Base-by-base conservation (phyloP, 169 alveolate genomes). In the Perkinsus olseni region DNA sequence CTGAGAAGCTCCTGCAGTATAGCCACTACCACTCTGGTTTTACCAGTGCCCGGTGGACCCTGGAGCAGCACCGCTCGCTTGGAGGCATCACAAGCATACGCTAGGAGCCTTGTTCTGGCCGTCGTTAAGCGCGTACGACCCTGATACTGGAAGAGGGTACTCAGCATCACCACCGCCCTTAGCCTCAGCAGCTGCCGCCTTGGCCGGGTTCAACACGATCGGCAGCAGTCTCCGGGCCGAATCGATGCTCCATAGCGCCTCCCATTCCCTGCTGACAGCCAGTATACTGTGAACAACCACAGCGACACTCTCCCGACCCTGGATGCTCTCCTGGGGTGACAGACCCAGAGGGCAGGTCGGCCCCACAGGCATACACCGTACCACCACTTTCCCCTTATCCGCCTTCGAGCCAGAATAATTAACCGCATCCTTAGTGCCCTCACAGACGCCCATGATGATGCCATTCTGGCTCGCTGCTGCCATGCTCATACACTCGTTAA, bases 1-100 rank as follows among this genome's bases (percentile, higher is more conserved):
- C 34, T 62, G 28, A 62, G 82, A 4, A 62, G 34, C 37, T 62
- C 82, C 38, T 91, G 50, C 38, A 91, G 74, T 6, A 91, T 91
- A 38, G 39, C 92, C 51, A 40, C 92, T 10, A 40, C 92, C 92
- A 39, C 92, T 11, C 45, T 45, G n/a, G 95, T 94, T 45, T 94
- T 94, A 38, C 95, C 95, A 21, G 95, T 94, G n/a, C 95, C 95
- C 38, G 95, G 95, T 28, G 95, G 95, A 6, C 95, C 95, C 90
- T 92, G 95, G 11, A 94, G 51, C 38, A 92, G 91, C 31, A 39
- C 74, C 0, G 82, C 82, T 3, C 82, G 82, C 31, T 62, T 62
- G 8, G 82, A 62, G 1, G 82, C 37, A 24, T 62, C 82, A 62
- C 82, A 62, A 24, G 82, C 82, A 24, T 62, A 62, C 1, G 82